Percentiles rank a stretch among this genome's conserved stretches.
Evolutionary conservation across 2,329 filamentous ascomycete species (phyloP).

Genomic region (Trichophyton benhamiae): DNA sequence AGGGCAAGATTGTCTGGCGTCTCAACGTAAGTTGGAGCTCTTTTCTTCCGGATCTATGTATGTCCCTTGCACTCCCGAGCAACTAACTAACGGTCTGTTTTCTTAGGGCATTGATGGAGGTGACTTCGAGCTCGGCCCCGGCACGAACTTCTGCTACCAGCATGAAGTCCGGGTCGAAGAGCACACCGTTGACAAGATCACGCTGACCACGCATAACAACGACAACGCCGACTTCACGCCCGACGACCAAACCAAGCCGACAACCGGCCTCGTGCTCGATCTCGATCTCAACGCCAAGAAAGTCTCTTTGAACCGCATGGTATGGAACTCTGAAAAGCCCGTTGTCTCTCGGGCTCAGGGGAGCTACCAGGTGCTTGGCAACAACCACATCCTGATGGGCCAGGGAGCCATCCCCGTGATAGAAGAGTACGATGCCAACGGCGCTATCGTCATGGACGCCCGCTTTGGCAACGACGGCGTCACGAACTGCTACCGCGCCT

Average conservation of each 20-base stretch:
- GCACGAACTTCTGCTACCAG: conserved; percentile 12
- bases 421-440: conserved; percentile 10
- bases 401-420: conserved; percentile 10
- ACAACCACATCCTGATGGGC: conserved; percentile 7
- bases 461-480: conserved; percentile 2
- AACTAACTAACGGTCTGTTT: neutral
- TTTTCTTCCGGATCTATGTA: neutral
- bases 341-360: conserved; percentile 6
- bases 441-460: conserved; percentile 8
- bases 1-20: conserved; percentile 7
- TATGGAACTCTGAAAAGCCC: conserved; percentile 1
- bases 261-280: conserved; percentile 11
- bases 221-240: conserved; percentile 7
- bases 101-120: conserved; percentile 11
- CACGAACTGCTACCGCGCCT: conserved; percentile 3
- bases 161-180: conserved; percentile 5
- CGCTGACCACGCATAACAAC: conserved; percentile 6
- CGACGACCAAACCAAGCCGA: neutral
- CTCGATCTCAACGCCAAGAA: conserved; percentile 6
- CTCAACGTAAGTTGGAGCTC: conserved; percentile 7
- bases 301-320: conserved; percentile 1
- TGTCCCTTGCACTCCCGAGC: too few species aligned
- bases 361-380: conserved; percentile 7
- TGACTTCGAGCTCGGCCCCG: conserved; percentile 10
- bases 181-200: conserved; percentile 1